Base-by-base conservation (phyloP, 2,329 filamentous ascomycete species). In the Sarocladium strictum region DNA sequence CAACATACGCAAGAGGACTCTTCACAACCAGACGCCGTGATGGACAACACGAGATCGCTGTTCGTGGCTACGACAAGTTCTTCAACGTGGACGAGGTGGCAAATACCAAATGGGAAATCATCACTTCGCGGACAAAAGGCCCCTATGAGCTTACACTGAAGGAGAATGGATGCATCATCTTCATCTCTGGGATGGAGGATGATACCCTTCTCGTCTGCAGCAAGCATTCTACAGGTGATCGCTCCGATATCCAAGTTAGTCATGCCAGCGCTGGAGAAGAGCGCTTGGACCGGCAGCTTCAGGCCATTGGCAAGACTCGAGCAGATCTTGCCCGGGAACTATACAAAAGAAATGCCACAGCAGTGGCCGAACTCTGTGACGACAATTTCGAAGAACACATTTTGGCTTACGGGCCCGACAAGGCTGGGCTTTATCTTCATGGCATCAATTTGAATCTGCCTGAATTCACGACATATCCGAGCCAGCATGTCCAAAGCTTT, bases 161-260 rank as follows among this genome's bases (percentile, higher is more conserved):
- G 73, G 94, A 99, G 72, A 99, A 99, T 64, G 94, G 94, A n/a
- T 99, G 94, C 70, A 99, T 99, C 70, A 97, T 99, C 62, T 99
- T 99, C 74, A 85, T 99, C 43, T 87, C 91, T 15, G 94, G 92
- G 14, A 77, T 99, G 21, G 89, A 95, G 64, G 92, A 97, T 63
- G 92, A 84, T 33, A 90, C 89, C 1, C 76, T 99, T 10, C 76
- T 99, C 7, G 92, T 99, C n/a, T 97, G 93, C 80, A 97, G 93
- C 78, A 99, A 99, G 67, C 94, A 99, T 69, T 97, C 94, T 0
- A 97, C 92, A 0, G 94, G 94, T 6, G 76, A 83, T 23, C 82
- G 93, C n/a, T 72, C 71, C 21, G 90, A 95, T 65, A 72, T 76
- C 4, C 79, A 84, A 27, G 60, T 88, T 55, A 97, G 90, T 71